Conservation (phyloP, 805 yeast species). For the Hagleromyces aurorensis region DNA sequence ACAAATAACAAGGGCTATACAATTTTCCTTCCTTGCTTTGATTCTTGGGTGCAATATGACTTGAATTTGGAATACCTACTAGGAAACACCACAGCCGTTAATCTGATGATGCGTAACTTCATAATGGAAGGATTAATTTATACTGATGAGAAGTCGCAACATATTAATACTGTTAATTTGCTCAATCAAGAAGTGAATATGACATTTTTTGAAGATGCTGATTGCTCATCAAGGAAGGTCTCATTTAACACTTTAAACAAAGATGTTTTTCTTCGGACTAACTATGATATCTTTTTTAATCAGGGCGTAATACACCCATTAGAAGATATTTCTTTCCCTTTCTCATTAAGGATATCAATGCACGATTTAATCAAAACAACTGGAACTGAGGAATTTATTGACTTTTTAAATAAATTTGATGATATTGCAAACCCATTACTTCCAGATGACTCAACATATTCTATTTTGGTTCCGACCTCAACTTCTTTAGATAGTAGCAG, state of each 20-base stretch:
- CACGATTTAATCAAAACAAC: conserved; percentile 50
- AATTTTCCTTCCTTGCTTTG: conserved; percentile 66
- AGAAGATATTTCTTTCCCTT: conserved; percentile 49
- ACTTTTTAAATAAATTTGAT: conserved; percentile 38
- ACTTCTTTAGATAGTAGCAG: conserved; percentile 47
- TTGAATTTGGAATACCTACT: conserved; percentile 54
- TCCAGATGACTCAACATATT: too few relatives aligned
- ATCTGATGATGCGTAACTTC: conserved; percentile 45
- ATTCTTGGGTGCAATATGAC: conserved; percentile 60
- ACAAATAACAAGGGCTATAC: conserved; percentile 62
- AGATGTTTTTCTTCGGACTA: conserved; percentile 23
- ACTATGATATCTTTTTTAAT: conserved; percentile 63
- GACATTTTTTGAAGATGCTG: conserved; percentile 6
- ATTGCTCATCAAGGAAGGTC: conserved; percentile 4
- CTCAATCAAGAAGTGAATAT: conserved; percentile 22
- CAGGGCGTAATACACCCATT: conserved; percentile 83
- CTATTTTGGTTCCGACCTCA: conserved; percentile 67
- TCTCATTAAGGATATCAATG: conserved; percentile 43
- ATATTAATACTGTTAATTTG: conserved; percentile 26
- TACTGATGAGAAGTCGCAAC: conserved; percentile 42
- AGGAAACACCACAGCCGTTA: conserved; percentile 42
- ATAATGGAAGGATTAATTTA: conserved; percentile 61
- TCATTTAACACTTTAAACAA: conserved; percentile 15
- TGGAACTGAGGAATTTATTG: conserved; percentile 38
- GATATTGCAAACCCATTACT: conserved; percentile 34